Evolutionary conservation across 495 filamentous ascomycete genomes (phyloP).

Genomic region (Trichoderma virens): DNA sequence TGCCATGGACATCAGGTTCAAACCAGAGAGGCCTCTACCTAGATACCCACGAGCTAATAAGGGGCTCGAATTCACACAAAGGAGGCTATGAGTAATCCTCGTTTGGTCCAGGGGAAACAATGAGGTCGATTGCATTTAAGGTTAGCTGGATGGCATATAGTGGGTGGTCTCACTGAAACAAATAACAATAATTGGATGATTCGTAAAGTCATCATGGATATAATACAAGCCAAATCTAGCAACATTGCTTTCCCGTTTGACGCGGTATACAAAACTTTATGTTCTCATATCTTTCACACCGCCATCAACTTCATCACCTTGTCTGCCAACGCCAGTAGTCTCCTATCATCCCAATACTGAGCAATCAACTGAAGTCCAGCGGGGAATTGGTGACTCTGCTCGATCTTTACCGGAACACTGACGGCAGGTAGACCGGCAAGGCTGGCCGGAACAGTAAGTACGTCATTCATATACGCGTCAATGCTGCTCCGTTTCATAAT

Average conservation of each 20-base stretch:
- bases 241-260: neutral
- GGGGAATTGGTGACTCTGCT: conserved; percentile 26
- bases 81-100: neutral
- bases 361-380: conserved; percentile 83
- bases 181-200: too few species aligned
- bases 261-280: neutral
- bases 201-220: neutral
- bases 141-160: too few species aligned
- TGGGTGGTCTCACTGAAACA: too few species aligned
- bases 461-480: conserved; percentile 78
- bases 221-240: neutral
- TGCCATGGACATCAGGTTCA: too few species aligned
- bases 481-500: conserved; percentile 28
- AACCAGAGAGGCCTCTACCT: too few species aligned
- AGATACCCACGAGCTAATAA: too few species aligned
- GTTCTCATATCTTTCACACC: neutral
- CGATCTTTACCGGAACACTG: conserved; percentile 61
- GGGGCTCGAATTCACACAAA: neutral
- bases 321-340: conserved; percentile 50
- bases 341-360: conserved; percentile 81
- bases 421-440: conserved; percentile 86
- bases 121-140: too few species aligned
- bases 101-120: too few species aligned
- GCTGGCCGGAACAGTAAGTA: conserved; percentile 91
- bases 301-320: conserved; percentile 25